phyloP scores from a whole-genome alignment of 2,329 filamentous ascomycete genomes.

The Phyllosticta ampelicida region DNA sequence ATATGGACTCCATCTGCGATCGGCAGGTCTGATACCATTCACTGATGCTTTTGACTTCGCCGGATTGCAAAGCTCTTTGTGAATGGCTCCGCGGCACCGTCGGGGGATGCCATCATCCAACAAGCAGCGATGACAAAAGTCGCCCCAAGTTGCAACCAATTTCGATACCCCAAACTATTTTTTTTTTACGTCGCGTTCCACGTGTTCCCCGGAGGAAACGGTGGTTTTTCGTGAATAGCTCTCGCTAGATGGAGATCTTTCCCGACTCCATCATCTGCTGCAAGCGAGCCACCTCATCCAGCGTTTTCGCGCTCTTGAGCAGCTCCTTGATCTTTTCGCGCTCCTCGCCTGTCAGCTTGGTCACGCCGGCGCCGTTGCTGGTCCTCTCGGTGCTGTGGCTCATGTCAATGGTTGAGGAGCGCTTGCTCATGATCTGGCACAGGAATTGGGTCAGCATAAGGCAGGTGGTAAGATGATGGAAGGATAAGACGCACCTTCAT shows the following conservation, averaged over 20 bases:
- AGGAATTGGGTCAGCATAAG: neutral
- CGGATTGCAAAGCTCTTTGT: too few species aligned
- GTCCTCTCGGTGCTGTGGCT: constrained; percentile 35
- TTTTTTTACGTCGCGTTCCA: too few species aligned
- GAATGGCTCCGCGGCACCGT: too few species aligned
- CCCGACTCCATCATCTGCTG: constrained; percentile 92
- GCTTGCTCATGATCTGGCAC: constrained; percentile 72
- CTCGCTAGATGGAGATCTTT: neutral
- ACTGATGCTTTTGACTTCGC: too few species aligned
- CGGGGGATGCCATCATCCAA: too few species aligned
- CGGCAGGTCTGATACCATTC: too few species aligned
- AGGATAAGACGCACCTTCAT: constrained; percentile 43
- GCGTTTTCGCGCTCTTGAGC: constrained; percentile 77
- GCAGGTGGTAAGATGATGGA: neutral
- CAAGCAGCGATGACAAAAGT: too few species aligned
- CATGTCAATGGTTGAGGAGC: constrained; percentile 64
- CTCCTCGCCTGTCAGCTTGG: constrained; percentile 82
- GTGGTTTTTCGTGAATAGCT: neutral
- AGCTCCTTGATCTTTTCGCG: constrained; percentile 73
- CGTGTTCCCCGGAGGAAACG: too few species aligned
- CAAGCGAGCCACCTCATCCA: constrained; percentile 80
- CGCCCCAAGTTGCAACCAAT: too few species aligned
- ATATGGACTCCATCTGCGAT: too few species aligned
- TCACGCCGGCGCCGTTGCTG: constrained; percentile 54
- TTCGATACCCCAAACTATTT: too few species aligned